Base-by-base conservation (phyloP, 805 yeast genomes). In the Candida lessepsii region DNA sequence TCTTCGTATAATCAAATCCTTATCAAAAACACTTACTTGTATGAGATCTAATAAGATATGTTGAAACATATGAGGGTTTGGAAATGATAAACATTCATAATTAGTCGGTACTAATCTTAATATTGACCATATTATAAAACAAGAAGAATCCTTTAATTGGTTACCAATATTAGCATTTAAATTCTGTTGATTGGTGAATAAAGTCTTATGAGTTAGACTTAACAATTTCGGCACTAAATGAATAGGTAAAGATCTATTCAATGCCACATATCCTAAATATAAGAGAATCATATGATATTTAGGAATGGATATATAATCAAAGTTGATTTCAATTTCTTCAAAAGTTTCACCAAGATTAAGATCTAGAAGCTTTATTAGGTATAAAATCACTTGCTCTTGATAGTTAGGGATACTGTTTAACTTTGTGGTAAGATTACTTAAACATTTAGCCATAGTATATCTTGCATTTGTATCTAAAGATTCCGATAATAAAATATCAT, bases 51-150 rank as follows among this genome's bases (percentile, higher is more conserved):
- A 51, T 27, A 57, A 61, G 5, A 52, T 42, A 2, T 35, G 39
- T 8, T 46, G 47, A 41, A 63, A 41, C 50, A 58, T 53, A 2
- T 11, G n/a, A 6, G 44, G 40, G 21, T 46, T 33, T 9, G 18
- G 24, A 1, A 5, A 3, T 5, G 21, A 32, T 10, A 40, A 16
- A 10, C 14, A 9, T 15, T 27, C 13, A 3, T 67, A 44, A 7
- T 52, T 52, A 0, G 37, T 26, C 30, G 39, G 29, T 41, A 62
- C 51, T 54, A 62, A 61, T 47, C 83, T 71, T 25, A 77, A 70
- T 13, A 84, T 39, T 0, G 95, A 76, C 98, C 98, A 90, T n/a
- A 79, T 61, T 0, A 86, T 77, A 53, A 84, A 90, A 58, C 95
- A 85, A 0, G 91, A 79, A 0, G 96, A 80, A 58, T 90, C 98